These are phyloP conservation scores for Pisolithus thermaeus DNA, from an alignment of 1,284 basidiomycete genomes.

Conservation along the genomic window DNA sequence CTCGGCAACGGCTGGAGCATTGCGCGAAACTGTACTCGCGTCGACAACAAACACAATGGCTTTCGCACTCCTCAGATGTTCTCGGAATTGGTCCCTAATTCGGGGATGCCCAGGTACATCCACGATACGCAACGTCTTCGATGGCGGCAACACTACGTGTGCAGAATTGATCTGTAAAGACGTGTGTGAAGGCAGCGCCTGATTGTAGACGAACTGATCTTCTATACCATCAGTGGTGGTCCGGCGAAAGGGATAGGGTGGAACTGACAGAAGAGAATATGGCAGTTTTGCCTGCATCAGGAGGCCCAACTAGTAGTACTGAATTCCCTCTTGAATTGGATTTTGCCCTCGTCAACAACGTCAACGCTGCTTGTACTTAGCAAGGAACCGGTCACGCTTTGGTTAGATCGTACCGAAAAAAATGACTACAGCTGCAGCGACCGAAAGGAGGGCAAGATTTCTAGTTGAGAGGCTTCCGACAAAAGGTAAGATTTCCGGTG, in stretches of 20 bases:
- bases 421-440: constrained; percentile 19
- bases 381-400: neutral
- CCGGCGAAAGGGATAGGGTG: constrained; percentile 16
- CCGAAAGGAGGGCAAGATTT: constrained; percentile 19
- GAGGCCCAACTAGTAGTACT: constrained; percentile 60
- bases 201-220: constrained; percentile 55
- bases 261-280: constrained; percentile 49
- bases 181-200: constrained; percentile 60
- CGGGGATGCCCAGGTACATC: constrained; percentile 78
- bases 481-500: constrained; percentile 16
- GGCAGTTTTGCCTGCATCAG: constrained; percentile 73
- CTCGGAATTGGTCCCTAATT: constrained; percentile 63
- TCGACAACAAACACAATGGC: constrained; percentile 73
- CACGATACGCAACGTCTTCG: constrained; percentile 46
- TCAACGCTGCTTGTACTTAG: constrained; percentile 29
- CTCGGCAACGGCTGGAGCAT: constrained; percentile 70
- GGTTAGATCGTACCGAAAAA: constrained; percentile 18
- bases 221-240: constrained; percentile 17
- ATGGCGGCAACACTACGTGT: constrained; percentile 35
- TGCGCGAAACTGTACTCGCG: constrained; percentile 66
- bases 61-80: constrained; percentile 54
- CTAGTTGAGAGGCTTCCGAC: constrained; percentile 17
- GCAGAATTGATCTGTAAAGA: constrained; percentile 68
- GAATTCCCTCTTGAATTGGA: constrained; percentile 46
- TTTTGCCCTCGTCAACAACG: constrained; percentile 37